Evolutionary conservation across 2,329 filamentous ascomycete genomes (phyloP), one percentile per base, ranked within the genome.

Genomic region (Bipolaris victoriae): DNA sequence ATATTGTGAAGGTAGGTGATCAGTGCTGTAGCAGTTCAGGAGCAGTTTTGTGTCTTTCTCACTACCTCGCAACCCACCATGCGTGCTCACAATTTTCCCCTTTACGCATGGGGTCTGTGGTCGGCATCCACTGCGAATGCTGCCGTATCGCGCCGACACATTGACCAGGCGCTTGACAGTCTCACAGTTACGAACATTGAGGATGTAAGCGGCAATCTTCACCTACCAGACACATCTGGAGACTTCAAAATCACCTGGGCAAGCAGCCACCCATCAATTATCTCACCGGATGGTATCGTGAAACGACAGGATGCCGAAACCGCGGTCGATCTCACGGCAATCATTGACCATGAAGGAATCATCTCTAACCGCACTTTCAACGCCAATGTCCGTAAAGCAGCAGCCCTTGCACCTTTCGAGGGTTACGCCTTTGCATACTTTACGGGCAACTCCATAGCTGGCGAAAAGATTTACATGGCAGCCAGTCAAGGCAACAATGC

Each of bases 351-450:
- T 3, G 59, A 66, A 2, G 64, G 61, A 13, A 31, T 48, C 15
- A 45, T 43, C 11, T 51, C 44, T 1, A 65, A 76, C 36, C 75
- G 76, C 3, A 67, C 66, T 0, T 69, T 79, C 31, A 71, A 64
- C 13, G 75, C 77, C 18, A 75, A 70, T 3, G 74, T 80, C 15
- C 68, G 69, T 16, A 68, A 67, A n/a, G 72, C 74, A 3, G 68
- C 64, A 1, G 58, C 68, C 1, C 58, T 76, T 0, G 78, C 73
- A 0, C 63, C 71, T 0, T 74, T 76, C 37, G 76, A 80, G 43
- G 82, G 79, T 5, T 84, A 84, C 57, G 79, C 79, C 0, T 84
- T 84, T 57, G 76, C 79, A 0, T 85, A 84, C 63, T 84, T 84
- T 62, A 83, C 80, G 0, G 78, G 77, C 7, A 79, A 78, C 65